Evolutionary conservation across 805 yeast genomes (phyloP).

Genomic region (Candida tammaniensis): DNA sequence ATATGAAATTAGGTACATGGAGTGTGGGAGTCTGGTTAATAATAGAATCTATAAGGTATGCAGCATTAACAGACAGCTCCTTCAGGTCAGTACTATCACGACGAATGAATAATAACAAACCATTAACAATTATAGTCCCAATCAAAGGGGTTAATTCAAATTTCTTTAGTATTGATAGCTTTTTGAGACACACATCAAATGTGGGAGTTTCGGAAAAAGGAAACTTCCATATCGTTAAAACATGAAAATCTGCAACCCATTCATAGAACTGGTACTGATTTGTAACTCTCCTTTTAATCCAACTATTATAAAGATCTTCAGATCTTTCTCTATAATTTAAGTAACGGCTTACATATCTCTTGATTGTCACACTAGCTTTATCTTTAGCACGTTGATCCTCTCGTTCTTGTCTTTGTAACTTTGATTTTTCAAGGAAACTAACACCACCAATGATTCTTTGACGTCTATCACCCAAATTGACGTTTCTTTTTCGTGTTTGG

Average conservation of each 20-base stretch:
- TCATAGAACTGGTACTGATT: conserved; percentile 13
- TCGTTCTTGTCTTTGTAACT: conserved; percentile 62
- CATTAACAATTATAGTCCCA: too few species aligned
- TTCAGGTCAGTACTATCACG: too few species aligned
- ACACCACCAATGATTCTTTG: conserved; percentile 28
- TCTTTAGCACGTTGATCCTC: conserved; percentile 51
- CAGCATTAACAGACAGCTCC: too few species aligned
- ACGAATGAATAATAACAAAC: too few species aligned
- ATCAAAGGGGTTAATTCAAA: too few species aligned
- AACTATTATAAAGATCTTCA: conserved; percentile 11
- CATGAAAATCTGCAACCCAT: conserved; percentile 20
- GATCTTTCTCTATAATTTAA: conserved; percentile 29
- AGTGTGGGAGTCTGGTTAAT: not conserved
- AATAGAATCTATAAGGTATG: not conserved
- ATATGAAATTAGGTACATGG: conserved; percentile 4
- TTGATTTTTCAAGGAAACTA: conserved; percentile 59
- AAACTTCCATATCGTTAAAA: conserved; percentile 5
- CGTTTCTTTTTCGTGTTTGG: conserved; percentile 54
- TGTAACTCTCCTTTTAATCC: conserved; percentile 12
- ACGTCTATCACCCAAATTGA: conserved; percentile 59
- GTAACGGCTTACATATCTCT: conserved; percentile 43
- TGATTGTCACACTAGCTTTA: conserved; percentile 50
- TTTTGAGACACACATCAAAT: not conserved
- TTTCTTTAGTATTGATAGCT: too few species aligned
- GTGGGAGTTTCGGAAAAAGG: conserved; percentile 2